These are phyloP conservation scores for Hypomontagnella submonticulosa DNA, from an alignment of 495 filamentous ascomycete species.

Conservation along the genomic window DNA sequence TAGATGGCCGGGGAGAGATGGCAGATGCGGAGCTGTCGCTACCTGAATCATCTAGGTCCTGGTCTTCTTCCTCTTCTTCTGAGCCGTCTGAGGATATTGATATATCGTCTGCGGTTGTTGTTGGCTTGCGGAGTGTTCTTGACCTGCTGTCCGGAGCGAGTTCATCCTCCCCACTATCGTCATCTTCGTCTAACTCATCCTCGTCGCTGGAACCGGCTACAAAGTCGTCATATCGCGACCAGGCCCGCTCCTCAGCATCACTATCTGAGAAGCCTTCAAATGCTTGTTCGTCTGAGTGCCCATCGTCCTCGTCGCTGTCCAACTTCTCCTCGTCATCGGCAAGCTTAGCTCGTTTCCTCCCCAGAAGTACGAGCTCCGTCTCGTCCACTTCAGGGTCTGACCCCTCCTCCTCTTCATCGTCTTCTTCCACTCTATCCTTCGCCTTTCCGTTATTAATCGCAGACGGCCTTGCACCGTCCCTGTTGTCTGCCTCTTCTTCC, in stretches of 20 bases:
- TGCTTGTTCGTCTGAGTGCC: conserved; percentile 41
- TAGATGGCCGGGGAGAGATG: conserved; percentile 54
- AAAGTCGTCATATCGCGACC: conserved; percentile 52
- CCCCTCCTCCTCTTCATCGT: conserved; percentile 28
- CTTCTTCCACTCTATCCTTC: conserved; percentile 33
- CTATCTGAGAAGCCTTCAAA: conserved; percentile 68
- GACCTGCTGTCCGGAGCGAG: conserved; percentile 35
- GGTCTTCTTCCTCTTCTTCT: conserved; percentile 23
- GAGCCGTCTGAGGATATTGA: conserved; percentile 40
- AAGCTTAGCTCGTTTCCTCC: conserved; percentile 28
- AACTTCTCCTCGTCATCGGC: conserved; percentile 35
- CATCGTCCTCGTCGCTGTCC: conserved; percentile 33
- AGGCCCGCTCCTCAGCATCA: conserved; percentile 60
- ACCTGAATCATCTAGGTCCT: conserved; percentile 39
- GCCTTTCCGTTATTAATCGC: conserved; percentile 16
- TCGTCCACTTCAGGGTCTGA: conserved; percentile 17
- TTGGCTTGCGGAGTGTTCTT: conserved; percentile 27
- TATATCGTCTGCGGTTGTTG: conserved; percentile 36
- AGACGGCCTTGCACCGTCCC: conserved; percentile 19
- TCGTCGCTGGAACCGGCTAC: conserved; percentile 57
- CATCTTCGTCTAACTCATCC: conserved; percentile 48
- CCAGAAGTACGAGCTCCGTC: conserved; percentile 26
- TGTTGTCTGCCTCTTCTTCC: conserved; percentile 37
- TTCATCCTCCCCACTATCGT: conserved; percentile 23
- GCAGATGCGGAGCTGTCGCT: conserved; percentile 46